Conservation (phyloP, 108 stramenopile genomes). For the Cyclotella choctawhatcheeana region DNA sequence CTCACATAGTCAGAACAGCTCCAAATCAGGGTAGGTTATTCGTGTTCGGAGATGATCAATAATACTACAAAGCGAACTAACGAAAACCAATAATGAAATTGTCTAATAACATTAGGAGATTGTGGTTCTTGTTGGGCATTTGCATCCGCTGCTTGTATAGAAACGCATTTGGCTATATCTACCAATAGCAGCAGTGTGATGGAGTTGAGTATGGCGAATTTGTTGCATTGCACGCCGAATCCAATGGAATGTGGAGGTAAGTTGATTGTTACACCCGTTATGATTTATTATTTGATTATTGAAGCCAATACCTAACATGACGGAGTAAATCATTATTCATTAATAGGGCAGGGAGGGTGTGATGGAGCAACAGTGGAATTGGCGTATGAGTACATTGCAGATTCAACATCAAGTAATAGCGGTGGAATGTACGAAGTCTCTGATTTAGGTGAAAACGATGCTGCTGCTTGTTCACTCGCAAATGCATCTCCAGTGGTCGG, state of each 20-base stretch:
- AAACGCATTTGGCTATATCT: constrained; percentile 77
- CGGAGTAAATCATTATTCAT: too few species aligned
- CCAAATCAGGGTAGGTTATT: constrained; percentile 88
- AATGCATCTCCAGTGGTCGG: constrained; percentile 60
- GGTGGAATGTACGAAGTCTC: constrained; percentile 33
- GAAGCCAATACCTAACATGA: background rate
- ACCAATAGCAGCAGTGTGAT: constrained; percentile 61
- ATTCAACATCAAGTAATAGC: constrained; percentile 20
- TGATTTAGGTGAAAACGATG: constrained; percentile 8
- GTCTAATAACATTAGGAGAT: too few species aligned
- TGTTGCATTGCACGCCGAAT: constrained; percentile 86
- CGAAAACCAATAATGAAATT: too few species aligned
- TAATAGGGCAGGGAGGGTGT: constrained; percentile 11
- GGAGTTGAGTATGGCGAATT: constrained; percentile 66
- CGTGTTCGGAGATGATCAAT: too few species aligned
- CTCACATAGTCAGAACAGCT: constrained; percentile 67
- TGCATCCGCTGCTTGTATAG: constrained; percentile 72
- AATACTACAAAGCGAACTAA: too few species aligned
- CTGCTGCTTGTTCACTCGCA: constrained; percentile 1
- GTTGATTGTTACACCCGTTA: background rate
- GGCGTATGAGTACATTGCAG: constrained; percentile 57
- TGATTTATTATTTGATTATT: background rate
- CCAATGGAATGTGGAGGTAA: constrained; percentile 83
- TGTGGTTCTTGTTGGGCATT: constrained; percentile 93
- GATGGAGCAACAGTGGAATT: background rate